Evolutionary conservation across 1,284 basidiomycete species (phyloP).

Genomic region (Pseudozyma pruni): DNA sequence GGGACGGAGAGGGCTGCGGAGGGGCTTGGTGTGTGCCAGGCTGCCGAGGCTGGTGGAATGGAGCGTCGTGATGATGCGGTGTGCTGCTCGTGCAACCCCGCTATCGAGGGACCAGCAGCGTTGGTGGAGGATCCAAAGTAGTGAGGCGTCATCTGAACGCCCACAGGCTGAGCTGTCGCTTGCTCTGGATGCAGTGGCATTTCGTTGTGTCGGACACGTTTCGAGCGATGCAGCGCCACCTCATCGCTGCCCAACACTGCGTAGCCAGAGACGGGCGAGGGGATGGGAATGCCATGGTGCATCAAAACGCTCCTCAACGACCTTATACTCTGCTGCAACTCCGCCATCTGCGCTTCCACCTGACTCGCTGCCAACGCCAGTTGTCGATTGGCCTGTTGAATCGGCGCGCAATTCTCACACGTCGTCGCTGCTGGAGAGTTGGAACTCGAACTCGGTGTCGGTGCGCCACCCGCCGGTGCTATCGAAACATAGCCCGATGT

Average conservation of each 20-base stretch:
- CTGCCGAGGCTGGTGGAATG: not conserved
- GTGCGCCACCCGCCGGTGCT: not conserved
- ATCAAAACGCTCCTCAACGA: slow-evolving; percentile 21
- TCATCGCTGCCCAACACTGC: too few species aligned
- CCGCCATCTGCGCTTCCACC: slow-evolving; percentile 14
- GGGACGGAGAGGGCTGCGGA: slow-evolving; percentile 6
- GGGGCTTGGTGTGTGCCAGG: slow-evolving; percentile 26
- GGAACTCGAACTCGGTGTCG: not conserved
- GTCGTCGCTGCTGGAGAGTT: not conserved
- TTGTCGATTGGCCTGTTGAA: slow-evolving; percentile 24
- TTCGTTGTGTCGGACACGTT: not conserved
- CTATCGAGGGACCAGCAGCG: not conserved
- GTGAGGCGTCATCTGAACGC: slow-evolving; percentile 14
- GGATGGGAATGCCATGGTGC: slow-evolving; percentile 21
- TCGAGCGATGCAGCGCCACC: not conserved
- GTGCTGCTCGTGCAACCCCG: not conserved
- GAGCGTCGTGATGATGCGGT: not conserved
- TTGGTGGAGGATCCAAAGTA: slow-evolving; percentile 3
- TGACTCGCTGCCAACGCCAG: slow-evolving; percentile 22
- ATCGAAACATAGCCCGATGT: not conserved
- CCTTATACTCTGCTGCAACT: slow-evolving; percentile 18
- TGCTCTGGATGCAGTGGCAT: not conserved
- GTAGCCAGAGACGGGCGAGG: not conserved
- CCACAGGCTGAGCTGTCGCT: not conserved
- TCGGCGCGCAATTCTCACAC: slow-evolving; percentile 16